A percentile compares a stretch with the other conserved stretches of the same genome.
phyloP scores from a whole-genome alignment of 371 early-diverging fungal species.

The Syncephalastrum racemosum region DNA sequence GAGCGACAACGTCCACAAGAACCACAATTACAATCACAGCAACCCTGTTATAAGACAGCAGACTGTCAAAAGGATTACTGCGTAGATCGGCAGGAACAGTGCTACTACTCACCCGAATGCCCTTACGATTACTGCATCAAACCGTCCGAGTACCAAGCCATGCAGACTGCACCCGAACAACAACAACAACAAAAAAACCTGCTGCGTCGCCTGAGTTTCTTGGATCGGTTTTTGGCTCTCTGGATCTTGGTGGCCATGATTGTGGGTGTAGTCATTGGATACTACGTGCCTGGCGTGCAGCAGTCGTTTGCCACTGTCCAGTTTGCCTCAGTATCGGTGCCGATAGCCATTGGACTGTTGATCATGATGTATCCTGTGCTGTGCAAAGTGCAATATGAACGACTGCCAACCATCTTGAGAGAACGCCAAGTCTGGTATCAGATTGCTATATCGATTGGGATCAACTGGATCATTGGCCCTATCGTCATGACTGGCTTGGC shows the following conservation, averaged over 20 bases:
- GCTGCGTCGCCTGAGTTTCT: slow-evolving; percentile 30
- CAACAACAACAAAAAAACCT: slow-evolving; percentile 6
- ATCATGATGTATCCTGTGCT: slow-evolving; percentile 79
- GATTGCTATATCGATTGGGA: slow-evolving; percentile 51
- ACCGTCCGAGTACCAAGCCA: slow-evolving; percentile 7
- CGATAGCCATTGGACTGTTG: slow-evolving; percentile 66
- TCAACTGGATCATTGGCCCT: slow-evolving; percentile 75
- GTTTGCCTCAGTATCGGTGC: slow-evolving; percentile 68
- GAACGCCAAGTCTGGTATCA: slow-evolving; percentile 43
- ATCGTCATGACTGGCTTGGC: slow-evolving; percentile 71
- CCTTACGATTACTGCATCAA: slow-evolving; percentile 18
- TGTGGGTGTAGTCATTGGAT: slow-evolving; percentile 68
- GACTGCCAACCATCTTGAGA: slow-evolving; percentile 37
- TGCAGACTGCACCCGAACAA: not conserved
- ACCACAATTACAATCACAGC: no score
- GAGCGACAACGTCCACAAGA: no score
- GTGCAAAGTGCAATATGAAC: slow-evolving; percentile 66
- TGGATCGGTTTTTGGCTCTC: slow-evolving; percentile 55
- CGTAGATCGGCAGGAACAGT: slow-evolving; percentile 2
- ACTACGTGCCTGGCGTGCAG: slow-evolving; percentile 61
- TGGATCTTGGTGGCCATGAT: slow-evolving; percentile 66
- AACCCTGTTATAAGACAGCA: no score
- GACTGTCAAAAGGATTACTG: not conserved
- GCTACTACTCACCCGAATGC: slow-evolving; percentile 14
- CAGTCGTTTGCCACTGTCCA: slow-evolving; percentile 51